phyloP scores from a whole-genome alignment of 1,284 basidiomycete genomes.

The Trichosporon inkin region DNA sequence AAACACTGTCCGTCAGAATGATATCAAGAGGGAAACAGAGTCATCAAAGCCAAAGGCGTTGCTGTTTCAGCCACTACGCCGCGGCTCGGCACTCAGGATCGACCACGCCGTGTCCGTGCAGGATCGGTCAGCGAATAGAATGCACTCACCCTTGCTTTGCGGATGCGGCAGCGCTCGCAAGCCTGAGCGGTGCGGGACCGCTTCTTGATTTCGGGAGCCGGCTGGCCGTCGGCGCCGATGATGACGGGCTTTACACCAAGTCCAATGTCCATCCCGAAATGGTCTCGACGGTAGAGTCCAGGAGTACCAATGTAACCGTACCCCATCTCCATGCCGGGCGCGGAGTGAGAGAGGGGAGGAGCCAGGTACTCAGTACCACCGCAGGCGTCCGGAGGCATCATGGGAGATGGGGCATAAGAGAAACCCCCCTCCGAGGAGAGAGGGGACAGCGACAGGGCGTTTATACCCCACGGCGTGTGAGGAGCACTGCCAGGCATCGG shows the following conservation, averaged over 20 bases:
- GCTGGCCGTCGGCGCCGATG: slow-evolving; percentile 22
- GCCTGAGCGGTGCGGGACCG: slow-evolving; percentile 29
- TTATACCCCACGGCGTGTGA: slow-evolving; percentile 17
- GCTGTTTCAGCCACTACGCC: slow-evolving; percentile 7
- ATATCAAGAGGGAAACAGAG: not conserved
- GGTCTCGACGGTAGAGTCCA: slow-evolving; percentile 7
- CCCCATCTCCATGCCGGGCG: slow-evolving; percentile 8
- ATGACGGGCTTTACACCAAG: slow-evolving; percentile 20
- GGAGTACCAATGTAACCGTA: slow-evolving; percentile 12
- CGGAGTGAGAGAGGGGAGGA: slow-evolving; percentile 2
- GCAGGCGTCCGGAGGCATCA: slow-evolving; percentile 12
- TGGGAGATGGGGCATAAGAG: slow-evolving; percentile 16
- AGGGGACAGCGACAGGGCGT: slow-evolving; percentile 17
- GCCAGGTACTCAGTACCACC: slow-evolving; percentile 7
- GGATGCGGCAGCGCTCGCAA: slow-evolving; percentile 29
- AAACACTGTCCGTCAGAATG: slow-evolving; percentile 22
- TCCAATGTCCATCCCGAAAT: slow-evolving; percentile 8
- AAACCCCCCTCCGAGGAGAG: slow-evolving; percentile 8
- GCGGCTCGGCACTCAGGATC: slow-evolving; percentile 5
- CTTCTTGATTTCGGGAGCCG: slow-evolving; percentile 28
- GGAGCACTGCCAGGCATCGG: slow-evolving; percentile 13
- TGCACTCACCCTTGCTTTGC: slow-evolving; percentile 31
- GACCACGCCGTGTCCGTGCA: not conserved
- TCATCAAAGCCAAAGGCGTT: not conserved
- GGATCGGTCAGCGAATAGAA: not conserved